These are phyloP conservation scores for Thyridium curvatum DNA, from an alignment of 2,329 filamentous ascomycete species.

Conservation along the genomic window DNA sequence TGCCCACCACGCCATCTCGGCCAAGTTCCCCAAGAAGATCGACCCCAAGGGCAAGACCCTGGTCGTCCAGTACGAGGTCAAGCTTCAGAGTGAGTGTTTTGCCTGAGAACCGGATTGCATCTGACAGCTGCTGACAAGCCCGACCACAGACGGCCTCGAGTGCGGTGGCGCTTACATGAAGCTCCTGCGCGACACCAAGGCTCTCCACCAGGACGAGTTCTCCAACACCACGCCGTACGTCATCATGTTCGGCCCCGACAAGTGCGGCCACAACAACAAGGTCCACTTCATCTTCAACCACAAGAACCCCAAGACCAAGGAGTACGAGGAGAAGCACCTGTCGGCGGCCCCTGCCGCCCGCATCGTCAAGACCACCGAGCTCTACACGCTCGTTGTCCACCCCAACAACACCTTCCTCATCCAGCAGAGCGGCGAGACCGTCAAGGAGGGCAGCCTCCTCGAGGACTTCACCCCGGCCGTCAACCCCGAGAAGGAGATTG, in stretches of 20 bases:
- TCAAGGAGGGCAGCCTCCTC: conserved; percentile 84
- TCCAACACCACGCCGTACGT: conserved; percentile 95
- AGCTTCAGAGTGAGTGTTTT: conserved; percentile 90
- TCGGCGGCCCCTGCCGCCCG: conserved; percentile 75
- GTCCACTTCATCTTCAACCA: conserved; percentile 98
- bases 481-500: conserved; percentile 92
- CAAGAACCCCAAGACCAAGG: conserved; percentile 99
- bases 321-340: conserved; percentile 99
- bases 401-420: conserved; percentile 95
- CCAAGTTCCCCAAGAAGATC: conserved; percentile 95
- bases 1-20: conserved; percentile 97
- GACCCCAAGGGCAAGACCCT: conserved; percentile 96
- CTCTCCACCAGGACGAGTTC: conserved; percentile 95
- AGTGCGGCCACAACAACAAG: conserved; percentile 99
- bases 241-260: conserved; percentile 99
- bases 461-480: conserved; percentile 92
- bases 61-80: conserved; percentile 98
- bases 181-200: conserved; percentile 95
- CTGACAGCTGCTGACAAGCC: not conserved
- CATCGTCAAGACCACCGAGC: conserved; percentile 85
- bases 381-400: conserved; percentile 95
- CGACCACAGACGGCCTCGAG: conserved; percentile 74
- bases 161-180: conserved; percentile 99
- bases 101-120: not conserved
- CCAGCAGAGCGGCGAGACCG: conserved; percentile 81